Evolutionary conservation across 306 rosid species (phyloP), one percentile per base, ranked within the genome.

Genomic region (Cucurbita maxima): DNA sequence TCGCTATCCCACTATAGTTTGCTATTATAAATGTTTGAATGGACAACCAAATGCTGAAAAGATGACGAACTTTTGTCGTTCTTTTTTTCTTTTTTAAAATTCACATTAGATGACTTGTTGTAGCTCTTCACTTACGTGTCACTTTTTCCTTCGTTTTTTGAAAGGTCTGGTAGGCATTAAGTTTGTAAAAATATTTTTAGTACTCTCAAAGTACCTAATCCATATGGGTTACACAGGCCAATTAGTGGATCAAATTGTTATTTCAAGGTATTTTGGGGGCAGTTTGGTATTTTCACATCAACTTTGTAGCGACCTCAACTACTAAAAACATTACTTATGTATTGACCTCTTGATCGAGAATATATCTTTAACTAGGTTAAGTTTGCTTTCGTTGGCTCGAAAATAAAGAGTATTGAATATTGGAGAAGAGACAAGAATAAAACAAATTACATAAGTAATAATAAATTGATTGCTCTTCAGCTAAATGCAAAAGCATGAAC

Each of bases 401-500:
- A 55, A 30, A 1, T 58, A 20, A 63, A 66, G 52, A 61, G 48
- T 36, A 18, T 38, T 7, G 25, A 14, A 44, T 43, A 22, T 44
- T 2, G n/a, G 8, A 44, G 51, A 7, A 12, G 38, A 67, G 55
- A 69, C 6, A 7, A 7, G 14, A 44, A 53, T 63, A 69, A 69
- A 69, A 14, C 58, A 44, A 70, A 70, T 70, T 70, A 50, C 58
- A 70, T 30, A 20, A 64, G 44, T 64, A 19, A 62, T 10, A 68
- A 68, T 47, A 68, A 68, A 68, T 57, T 12, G 41, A 68, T 81
- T 73, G 85, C 80, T 85, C 86, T 83, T 84, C 79, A 75, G 89
- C 92, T 81, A 87, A 76, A 87, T 76, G 86, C 84, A 88, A 80
- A 78, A 82, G 20, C 73, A 68, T 20, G 73, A 68, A 47, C 73